Evolutionary conservation across 2,329 filamentous ascomycete species (phyloP), one percentile per base, ranked within the genome.

Genomic region (Parastagonospora avenae): DNA sequence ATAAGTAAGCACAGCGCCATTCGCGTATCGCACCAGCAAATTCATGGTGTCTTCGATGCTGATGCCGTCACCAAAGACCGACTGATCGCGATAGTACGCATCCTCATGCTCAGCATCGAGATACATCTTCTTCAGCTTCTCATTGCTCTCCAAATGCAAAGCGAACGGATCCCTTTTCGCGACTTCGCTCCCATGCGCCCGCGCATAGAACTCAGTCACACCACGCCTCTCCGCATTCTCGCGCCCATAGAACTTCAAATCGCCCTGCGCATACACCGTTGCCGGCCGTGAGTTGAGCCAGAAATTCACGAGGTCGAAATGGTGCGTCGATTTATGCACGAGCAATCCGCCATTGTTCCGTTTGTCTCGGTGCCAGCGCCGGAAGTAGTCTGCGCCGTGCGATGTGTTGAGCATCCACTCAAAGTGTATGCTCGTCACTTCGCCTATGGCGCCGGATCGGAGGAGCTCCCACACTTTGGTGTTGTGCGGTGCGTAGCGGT

Each of bases 1-100:
- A 60, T 86, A 87, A 0, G 84, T 85, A 65, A 86, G 70, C 24
- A 83, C 79, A 0, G 82, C 82, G 2, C 82, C 81, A 44, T 77
- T 83, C 14, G 75, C 73, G 61, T 87, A 87, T 43, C 79, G 74
- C 16, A 86, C 81, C 39, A 87, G 74, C 19, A 86, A 70, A 33
- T 77, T 83, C 83, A 86, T 85, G 0, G 83, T 86, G 59, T 87
- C 85, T 64, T 87, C 84, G 50, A 86, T 86, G 57, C 77, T 85
- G 48, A 87, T 85, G 1, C 84, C 85, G 52, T 87, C 84, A 0
- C 81, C 77, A 46, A 87, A 86, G 0, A 85, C 83, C 57, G 79
- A 85, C 67, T 85, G 84, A 60, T 87, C 84, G 0, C 84, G 79
- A 52, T 82, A 78, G 59, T 87, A 87, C 12, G 77, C 77, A 56